Conservation (phyloP, 768 basidiomycete genomes). For the Lanmaoa rubissima region DNA sequence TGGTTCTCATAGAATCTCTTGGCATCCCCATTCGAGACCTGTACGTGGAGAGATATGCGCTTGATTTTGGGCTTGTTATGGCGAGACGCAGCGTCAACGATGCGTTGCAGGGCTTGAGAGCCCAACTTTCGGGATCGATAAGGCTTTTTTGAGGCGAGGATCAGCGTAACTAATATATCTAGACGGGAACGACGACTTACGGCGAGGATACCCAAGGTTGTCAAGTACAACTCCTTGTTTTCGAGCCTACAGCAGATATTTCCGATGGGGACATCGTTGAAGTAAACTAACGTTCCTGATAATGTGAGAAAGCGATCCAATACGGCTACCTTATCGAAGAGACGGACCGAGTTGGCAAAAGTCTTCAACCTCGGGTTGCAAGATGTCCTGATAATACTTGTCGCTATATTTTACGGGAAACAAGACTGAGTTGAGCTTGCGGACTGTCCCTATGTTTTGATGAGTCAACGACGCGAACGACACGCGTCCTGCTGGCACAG, state of each 20-base stretch:
- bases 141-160: conserved; percentile 48
- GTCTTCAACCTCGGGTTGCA: conserved; percentile 73
- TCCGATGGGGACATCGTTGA: conserved; percentile 90
- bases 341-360: conserved; percentile 85
- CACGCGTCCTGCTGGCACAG: conserved; percentile 40
- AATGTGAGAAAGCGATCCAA: conserved; percentile 23
- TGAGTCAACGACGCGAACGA: conserved; percentile 72
- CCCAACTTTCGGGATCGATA: conserved; percentile 81
- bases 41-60: conserved; percentile 82
- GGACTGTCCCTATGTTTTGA: conserved; percentile 78
- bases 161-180: conserved; percentile 15
- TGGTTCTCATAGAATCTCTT: conserved; percentile 82
- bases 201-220: conserved; percentile 90
- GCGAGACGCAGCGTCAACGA: conserved; percentile 60
- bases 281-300: conserved; percentile 62
- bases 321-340: conserved; percentile 11
- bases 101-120: conserved; percentile 64
- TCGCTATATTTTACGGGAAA: conserved; percentile 90
- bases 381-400: conserved; percentile 81
- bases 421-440: conserved; percentile 67
- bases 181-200: conserved; percentile 44
- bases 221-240: conserved; percentile 64
- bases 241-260: conserved; percentile 86
- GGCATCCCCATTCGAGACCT: conserved; percentile 74
- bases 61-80: conserved; percentile 61